Evolutionary conservation across 768 basidiomycete genomes (phyloP).

Genomic region (Leccinum barrowsii): DNA sequence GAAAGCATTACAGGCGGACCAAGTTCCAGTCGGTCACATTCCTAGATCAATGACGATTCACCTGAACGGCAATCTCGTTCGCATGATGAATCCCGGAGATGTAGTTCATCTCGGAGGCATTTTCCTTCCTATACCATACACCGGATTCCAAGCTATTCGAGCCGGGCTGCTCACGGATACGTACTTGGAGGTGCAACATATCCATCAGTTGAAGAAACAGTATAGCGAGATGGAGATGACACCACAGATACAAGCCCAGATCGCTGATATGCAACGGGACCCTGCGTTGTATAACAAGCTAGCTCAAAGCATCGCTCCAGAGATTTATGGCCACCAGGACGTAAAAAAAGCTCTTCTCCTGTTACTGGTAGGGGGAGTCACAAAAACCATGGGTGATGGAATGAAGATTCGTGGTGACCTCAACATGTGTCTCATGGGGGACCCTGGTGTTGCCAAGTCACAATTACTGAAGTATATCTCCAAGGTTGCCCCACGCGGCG

Average conservation of each 20-base stretch:
- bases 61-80: constrained; percentile 83
- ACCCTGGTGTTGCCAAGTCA: constrained; percentile 98
- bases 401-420: constrained; percentile 99
- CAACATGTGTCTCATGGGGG: constrained; percentile 98
- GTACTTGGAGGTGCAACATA: constrained; percentile 87
- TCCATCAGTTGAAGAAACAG: constrained; percentile 95
- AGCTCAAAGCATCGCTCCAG: constrained; percentile 93
- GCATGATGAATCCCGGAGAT: constrained; percentile 92
- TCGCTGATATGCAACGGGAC: constrained; percentile 67
- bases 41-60: constrained; percentile 99
- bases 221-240: constrained; percentile 94
- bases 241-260: constrained; percentile 68
- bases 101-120: constrained; percentile 94
- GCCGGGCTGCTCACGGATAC: constrained; percentile 97
- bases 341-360: constrained; percentile 95
- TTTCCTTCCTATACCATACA: constrained; percentile 96
- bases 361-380: constrained; percentile 92
- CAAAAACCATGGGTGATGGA: constrained; percentile 92
- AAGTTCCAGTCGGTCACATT: constrained; percentile 99
- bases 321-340: constrained; percentile 96
- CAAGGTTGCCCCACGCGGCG: constrained; percentile 94
- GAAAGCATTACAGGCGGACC: constrained; percentile 67
- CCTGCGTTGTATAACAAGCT: constrained; percentile 83
- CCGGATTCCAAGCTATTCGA: constrained; percentile 94
- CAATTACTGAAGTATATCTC: constrained; percentile 97